Evolutionary conservation across 139 green algal genomes (phyloP).

Genomic region (Prasinococcaceae sp.): DNA sequence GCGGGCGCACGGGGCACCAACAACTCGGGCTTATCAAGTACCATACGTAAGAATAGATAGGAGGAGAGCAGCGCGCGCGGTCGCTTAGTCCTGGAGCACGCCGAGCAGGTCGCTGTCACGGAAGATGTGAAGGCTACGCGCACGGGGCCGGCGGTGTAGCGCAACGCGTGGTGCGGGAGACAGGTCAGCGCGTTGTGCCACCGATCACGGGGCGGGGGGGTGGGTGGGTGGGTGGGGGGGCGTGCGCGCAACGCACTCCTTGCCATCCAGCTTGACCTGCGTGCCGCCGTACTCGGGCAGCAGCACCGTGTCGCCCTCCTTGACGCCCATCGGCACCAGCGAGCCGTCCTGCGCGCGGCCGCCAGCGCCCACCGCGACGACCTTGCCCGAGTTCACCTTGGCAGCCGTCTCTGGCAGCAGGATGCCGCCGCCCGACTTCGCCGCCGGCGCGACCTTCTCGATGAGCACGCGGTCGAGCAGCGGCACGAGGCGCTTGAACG

Average conservation of each 20-base stretch:
- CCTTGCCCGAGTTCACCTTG: conserved; percentile 81
- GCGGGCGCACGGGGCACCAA: too few species aligned
- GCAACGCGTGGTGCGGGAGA: too few species aligned
- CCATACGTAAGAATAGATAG: too few species aligned
- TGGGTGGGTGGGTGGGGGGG: too few species aligned
- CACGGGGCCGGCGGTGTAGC: too few species aligned
- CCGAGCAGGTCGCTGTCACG: too few species aligned
- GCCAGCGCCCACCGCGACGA: conserved; percentile 83
- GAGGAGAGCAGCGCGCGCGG: too few species aligned
- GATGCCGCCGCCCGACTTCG: conserved; percentile 73
- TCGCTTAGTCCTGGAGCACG: too few species aligned
- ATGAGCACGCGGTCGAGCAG: conserved; percentile 78
- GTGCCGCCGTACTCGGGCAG: conserved; percentile 90
- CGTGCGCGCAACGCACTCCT: conserved; percentile 89
- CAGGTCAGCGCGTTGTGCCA: too few species aligned
- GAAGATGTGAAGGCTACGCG: too few species aligned
- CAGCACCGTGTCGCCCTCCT: conserved; percentile 86
- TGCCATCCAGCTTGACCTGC: conserved; percentile 77
- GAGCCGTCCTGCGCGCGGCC: conserved; percentile 50
- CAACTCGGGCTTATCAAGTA: too few species aligned
- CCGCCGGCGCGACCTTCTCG: conserved; percentile 55
- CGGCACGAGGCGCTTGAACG: conserved; percentile 38
- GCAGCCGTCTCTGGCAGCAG: conserved; percentile 76
- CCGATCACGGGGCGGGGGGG: background rate
- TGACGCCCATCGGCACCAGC: conserved; percentile 44